A percentile compares a stretch with the other conserved stretches of the same genome.
phyloP scores from a whole-genome alignment of 2,329 filamentous ascomycete species.

The Septoria petroselini region DNA sequence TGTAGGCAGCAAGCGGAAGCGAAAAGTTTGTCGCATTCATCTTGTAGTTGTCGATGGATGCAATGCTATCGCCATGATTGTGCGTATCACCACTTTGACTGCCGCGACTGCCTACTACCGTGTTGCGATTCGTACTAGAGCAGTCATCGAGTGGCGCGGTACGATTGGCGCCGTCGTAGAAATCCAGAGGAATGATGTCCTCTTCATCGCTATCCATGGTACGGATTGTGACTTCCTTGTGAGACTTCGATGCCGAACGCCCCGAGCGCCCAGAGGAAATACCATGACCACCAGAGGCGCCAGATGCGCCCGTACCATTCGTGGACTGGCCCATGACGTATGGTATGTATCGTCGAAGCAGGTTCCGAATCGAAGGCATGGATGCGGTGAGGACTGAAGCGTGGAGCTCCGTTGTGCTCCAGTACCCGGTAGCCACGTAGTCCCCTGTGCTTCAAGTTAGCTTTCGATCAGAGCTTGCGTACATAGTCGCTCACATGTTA shows the following conservation, averaged over 20 bases:
- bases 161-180: not conserved
- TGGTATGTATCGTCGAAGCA: constrained; percentile 19
- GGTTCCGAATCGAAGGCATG: constrained; percentile 22
- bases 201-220: constrained; percentile 18
- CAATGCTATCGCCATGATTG: too few species aligned
- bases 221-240: constrained; percentile 9
- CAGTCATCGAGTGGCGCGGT: not conserved
- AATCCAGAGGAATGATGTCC: constrained; percentile 18
- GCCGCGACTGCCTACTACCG: too few species aligned
- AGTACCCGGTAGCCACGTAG: constrained; percentile 20
- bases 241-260: constrained; percentile 2
- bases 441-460: constrained; percentile 8
- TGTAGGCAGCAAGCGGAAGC: too few species aligned
- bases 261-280: not conserved
- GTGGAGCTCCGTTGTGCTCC: constrained; percentile 22
- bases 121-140: not conserved
- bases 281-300: constrained; percentile 12
- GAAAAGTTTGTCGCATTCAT: too few species aligned
- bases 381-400: constrained; percentile 19
- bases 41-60: too few species aligned
- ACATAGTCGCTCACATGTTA: constrained; percentile 15
- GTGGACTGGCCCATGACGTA: constrained; percentile 18
- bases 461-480: not conserved
- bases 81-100: too few species aligned
- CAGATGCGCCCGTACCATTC: not conserved